Conservation (phyloP, 2,329 filamentous ascomycete species). For the Clonostachys rhizophaga region DNA sequence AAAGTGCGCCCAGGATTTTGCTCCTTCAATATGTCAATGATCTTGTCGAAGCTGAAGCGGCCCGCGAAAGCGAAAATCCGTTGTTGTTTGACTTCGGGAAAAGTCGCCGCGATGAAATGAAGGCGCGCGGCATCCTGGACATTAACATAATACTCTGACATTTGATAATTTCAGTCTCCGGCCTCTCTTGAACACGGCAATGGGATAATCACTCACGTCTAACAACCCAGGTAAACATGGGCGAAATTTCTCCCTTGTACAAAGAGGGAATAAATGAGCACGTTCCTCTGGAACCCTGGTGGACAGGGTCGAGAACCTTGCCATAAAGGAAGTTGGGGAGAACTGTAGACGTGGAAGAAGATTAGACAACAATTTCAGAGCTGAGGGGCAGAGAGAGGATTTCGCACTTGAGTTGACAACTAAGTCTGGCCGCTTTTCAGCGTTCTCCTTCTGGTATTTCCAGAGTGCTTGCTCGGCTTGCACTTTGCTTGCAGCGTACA, state of each 20-base stretch:
- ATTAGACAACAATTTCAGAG: neutral
- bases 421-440: constrained; percentile 11
- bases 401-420: constrained; percentile 8
- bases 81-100: constrained; percentile 36
- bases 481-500: constrained; percentile 27
- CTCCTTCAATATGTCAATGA: constrained; percentile 20
- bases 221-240: neutral
- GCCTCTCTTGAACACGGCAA: no score
- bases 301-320: constrained; percentile 5
- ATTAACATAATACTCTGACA: constrained; percentile 36
- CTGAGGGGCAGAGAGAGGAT: neutral
- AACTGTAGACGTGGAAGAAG: constrained; percentile 6
- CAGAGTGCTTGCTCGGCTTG: constrained; percentile 24
- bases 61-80: constrained; percentile 49
- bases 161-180: no score
- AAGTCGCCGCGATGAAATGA: constrained; percentile 45
- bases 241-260: constrained; percentile 9
- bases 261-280: constrained; percentile 9
- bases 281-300: constrained; percentile 14
- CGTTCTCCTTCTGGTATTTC: constrained; percentile 19
- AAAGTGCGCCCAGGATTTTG: constrained; percentile 9
- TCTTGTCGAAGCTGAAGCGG: constrained; percentile 37
- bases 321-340: constrained; percentile 20
- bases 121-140: constrained; percentile 43
- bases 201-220: no score